Evolutionary conservation across 352 stramenopile genomes (phyloP), one percentile per base, ranked within the genome.

Genomic region (Globisporangium polare): DNA sequence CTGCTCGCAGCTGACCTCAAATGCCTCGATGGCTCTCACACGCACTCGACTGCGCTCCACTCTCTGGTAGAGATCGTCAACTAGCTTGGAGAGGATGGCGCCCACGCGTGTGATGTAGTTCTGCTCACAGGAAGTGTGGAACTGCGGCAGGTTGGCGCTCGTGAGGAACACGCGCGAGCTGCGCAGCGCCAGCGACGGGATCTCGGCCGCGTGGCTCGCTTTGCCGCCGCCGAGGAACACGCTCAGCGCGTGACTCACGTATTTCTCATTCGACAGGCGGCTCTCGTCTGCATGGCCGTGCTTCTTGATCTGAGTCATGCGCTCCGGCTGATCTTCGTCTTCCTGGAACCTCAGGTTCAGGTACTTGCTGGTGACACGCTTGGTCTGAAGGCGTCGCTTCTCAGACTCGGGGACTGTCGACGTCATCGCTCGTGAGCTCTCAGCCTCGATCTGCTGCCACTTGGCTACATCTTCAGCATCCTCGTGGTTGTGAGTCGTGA

Each of bases 61-160:
- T 0, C 83, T 72, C 20, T 65, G 50, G 7, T 75, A 42, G 0
- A 90, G 59, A 15, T 55, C 60, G 17, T 74, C 47, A 17, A 80
- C 53, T 15, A 73, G 64, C 18, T 63, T 69, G 0, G 76, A 89
- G 2, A 78, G 57, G 8, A 66, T 62, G 8, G 67, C 65, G 0
- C 62, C 60, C 0, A 91, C 68, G 6, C 72, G 73, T 24, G 82
- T 54, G 9, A 92, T 62, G 57, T 86, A 90, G 33, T 63, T 45
- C 10, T 71, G 72, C 35, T 94, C 83, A 24, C 77, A 89, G 0
- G 31, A 57, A 6, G 77, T 59, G 37, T 83, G 64, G 46, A 84
- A 76, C 49, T 78, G 75, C 7, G 77, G 66, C 4, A 75, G 51
- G 2, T 53, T 60, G 3, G 78, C 70, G 17, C 77, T 55, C 2